These are phyloP conservation scores for Chlamydomonas eustigma DNA, from an alignment of 139 green algal species.

Conservation along the genomic window DNA sequence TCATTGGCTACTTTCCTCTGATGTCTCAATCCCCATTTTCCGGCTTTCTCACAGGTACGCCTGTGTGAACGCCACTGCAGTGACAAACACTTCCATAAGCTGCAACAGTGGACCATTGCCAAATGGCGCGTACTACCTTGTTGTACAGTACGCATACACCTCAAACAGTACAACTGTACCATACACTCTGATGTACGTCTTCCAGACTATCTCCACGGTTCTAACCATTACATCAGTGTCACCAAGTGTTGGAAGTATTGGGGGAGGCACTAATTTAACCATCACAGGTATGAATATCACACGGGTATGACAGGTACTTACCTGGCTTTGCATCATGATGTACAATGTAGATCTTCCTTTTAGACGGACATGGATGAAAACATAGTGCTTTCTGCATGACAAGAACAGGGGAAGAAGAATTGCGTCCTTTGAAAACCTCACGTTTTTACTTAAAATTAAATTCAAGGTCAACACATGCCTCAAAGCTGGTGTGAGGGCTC, in stretches of 20 bases:
- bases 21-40: too few species aligned
- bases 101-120: conserved; percentile 7
- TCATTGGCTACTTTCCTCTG: too few species aligned
- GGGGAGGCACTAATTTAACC: conserved; percentile 18
- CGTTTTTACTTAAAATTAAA: too few species aligned
- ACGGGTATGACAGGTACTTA: too few species aligned
- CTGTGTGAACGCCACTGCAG: neutral
- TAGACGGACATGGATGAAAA: too few species aligned
- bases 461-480: too few species aligned
- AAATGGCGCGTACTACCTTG: neutral
- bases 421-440: too few species aligned
- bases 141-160: neutral
- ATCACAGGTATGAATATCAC: conserved; percentile 13
- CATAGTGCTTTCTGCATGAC: too few species aligned
- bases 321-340: too few species aligned
- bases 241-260: conserved; percentile 10
- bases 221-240: conserved; percentile 4
- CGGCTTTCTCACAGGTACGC: neutral
- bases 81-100: neutral
- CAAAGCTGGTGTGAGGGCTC: too few species aligned
- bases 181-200: neutral
- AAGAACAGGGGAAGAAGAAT: too few species aligned
- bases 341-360: too few species aligned
- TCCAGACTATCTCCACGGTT: neutral
- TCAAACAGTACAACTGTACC: neutral